phyloP scores from a whole-genome alignment of 148 eudicot species.

The Pharnaceum exiguum region DNA sequence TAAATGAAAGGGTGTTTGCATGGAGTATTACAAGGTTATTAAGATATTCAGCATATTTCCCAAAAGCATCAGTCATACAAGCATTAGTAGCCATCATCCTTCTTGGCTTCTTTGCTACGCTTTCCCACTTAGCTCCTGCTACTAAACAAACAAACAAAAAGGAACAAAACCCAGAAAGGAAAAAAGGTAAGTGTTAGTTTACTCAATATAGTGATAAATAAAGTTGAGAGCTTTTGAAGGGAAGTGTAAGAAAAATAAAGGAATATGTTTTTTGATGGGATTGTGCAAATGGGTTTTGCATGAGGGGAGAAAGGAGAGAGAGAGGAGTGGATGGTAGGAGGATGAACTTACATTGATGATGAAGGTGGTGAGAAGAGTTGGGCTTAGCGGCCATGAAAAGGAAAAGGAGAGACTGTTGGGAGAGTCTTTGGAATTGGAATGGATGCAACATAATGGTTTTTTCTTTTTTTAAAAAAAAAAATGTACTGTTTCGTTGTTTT shows the following conservation, averaged over 20 bases:
- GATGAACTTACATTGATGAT: constrained; percentile 15
- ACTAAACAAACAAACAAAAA: constrained; percentile 17
- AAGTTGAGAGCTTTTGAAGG: not conserved
- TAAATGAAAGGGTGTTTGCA: not conserved
- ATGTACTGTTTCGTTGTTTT: no score
- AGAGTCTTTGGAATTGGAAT: constrained; percentile 34
- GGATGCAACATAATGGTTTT: constrained; percentile 17
- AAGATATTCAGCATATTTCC: constrained; percentile 64
- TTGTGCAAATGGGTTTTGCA: not conserved
- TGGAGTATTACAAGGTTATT: constrained; percentile 52
- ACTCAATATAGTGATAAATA: no score
- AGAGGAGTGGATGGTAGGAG: not conserved
- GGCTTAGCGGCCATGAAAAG: constrained; percentile 45
- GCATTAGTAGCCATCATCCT: constrained; percentile 46
- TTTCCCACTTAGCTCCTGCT: constrained; percentile 40
- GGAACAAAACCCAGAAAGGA: not conserved
- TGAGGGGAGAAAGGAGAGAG: not conserved
- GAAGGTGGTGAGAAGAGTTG: constrained; percentile 16
- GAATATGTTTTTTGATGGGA: no score
- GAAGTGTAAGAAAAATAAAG: not conserved
- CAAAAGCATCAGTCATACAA: constrained; percentile 51
- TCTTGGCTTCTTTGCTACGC: constrained; percentile 59
- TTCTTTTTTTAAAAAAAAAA: not conserved
- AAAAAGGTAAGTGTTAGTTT: not conserved
- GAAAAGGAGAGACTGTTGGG: no score